Evolutionary conservation across 2,329 filamentous ascomycete genomes (phyloP).

Genomic region (Laburnicola sp.): DNA sequence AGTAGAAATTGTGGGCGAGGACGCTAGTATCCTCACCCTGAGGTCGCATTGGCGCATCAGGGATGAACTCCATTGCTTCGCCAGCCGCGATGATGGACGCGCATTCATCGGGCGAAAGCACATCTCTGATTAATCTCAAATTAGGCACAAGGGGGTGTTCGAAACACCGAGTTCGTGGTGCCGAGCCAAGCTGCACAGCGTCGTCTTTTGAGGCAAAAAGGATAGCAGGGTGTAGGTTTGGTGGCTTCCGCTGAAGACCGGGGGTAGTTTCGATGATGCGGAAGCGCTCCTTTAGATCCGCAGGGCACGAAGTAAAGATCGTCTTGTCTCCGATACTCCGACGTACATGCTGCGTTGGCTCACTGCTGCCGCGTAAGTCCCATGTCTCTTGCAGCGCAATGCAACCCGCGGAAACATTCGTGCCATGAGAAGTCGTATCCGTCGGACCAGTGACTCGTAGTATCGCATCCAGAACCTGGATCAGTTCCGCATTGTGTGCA

Average conservation of each 20-base stretch:
- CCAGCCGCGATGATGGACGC: constrained; percentile 67
- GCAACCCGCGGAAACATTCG: constrained; percentile 44
- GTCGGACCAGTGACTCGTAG: constrained; percentile 65
- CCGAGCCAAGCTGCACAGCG: constrained; percentile 55
- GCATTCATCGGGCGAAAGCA: constrained; percentile 65
- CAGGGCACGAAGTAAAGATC: constrained; percentile 36
- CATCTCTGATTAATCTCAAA: constrained; percentile 62
- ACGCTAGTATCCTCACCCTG: constrained; percentile 65
- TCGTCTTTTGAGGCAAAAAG: constrained; percentile 64
- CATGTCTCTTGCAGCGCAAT: constrained; percentile 64
- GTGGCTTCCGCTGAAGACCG: constrained; percentile 64
- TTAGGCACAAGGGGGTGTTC: constrained; percentile 66
- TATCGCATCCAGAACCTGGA: constrained; percentile 66
- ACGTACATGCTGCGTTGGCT: constrained; percentile 53
- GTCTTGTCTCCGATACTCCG: constrained; percentile 62
- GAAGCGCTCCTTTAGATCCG: constrained; percentile 46
- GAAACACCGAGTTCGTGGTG: constrained; percentile 57
- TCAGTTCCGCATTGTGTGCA: constrained; percentile 56
- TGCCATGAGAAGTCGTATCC: constrained; percentile 49
- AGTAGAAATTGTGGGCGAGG: constrained; percentile 74
- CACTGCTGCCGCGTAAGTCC: constrained; percentile 57
- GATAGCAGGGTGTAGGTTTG: constrained; percentile 68
- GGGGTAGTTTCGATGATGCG: constrained; percentile 64
- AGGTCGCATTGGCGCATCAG: constrained; percentile 68
- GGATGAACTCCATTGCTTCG: constrained; percentile 66